phyloP scores from a whole-genome alignment of 306 rosid genomes.

The Dalbergia cochinchinensis region DNA sequence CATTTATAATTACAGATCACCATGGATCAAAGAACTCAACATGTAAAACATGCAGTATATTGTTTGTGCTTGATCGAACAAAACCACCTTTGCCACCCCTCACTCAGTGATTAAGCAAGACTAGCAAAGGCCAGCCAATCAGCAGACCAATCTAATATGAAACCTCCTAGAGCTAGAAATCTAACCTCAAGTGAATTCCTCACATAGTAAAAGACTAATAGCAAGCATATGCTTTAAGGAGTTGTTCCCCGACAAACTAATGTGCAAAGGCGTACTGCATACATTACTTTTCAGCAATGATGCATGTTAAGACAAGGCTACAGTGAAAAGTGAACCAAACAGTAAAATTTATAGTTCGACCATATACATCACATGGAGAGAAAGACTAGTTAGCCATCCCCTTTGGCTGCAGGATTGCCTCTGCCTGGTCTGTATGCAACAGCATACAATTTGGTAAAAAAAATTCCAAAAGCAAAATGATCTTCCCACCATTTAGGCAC shows the following conservation, averaged over 20 bases:
- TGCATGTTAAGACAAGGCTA: neutral
- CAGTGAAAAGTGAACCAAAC: neutral
- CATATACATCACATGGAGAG: neutral
- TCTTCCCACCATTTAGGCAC: no score
- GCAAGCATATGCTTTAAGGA: neutral
- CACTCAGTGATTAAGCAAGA: neutral
- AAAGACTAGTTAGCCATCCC: slow-evolving; percentile 1
- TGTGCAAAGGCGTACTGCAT: neutral
- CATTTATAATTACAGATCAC: neutral
- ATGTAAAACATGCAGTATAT: neutral
- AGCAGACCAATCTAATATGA: neutral
- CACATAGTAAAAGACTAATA: neutral
- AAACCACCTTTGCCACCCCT: slow-evolving; percentile 12
- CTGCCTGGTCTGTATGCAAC: neutral
- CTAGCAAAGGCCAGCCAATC: neutral
- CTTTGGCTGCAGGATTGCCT: neutral
- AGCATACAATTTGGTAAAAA: neutral
- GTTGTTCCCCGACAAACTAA: neutral
- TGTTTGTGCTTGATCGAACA: neutral
- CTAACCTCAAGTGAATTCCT: neutral
- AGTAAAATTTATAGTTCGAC: neutral
- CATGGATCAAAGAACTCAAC: slow-evolving; percentile 4
- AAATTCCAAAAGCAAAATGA: no score
- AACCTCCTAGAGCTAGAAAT: neutral
- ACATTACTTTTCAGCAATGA: neutral